Evolutionary conservation across 306 rosid species (phyloP), one percentile per base, ranked within the genome.

Genomic region (Leucaena leucocephala): DNA sequence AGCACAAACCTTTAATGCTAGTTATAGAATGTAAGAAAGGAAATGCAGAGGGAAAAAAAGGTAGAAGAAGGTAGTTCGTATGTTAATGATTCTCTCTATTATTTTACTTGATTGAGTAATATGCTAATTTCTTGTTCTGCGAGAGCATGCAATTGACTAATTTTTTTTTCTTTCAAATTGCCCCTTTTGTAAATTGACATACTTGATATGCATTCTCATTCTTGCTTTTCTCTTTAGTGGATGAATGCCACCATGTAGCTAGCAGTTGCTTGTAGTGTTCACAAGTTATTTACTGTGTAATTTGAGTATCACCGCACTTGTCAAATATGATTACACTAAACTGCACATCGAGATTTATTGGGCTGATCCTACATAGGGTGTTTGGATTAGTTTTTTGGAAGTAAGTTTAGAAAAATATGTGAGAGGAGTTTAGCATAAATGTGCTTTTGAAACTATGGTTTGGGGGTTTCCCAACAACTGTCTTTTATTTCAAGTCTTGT

Each of bases 341-440:
- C 38, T 49, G 64, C 44, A 46, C 57, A 61, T 72, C 75, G 8
- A 73, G 17, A 67, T 44, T 68, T 75, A 76, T 49, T 8, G 73
- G 65, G 76, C 72, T 59, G 66, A 48, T 3, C 67, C 14, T 45
- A 16, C 67, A 50, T 27, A 27, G 27, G 27, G 27, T 27, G 27
- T 27, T 27, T 27, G 27, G 27, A 27, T 27, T 27, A 27, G 27
- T 1, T 27, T 27, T 27, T 27, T 27, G 27, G 27, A 27, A 27
- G 27, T 27, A 27, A 27, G 27, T 27, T 27, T 27, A 27, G 27
- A 27, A 0, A 27, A 27, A 27, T 27, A 27, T 27, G 27, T 27
- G 27, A 27, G 27, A 27, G 1, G 27, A 27, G 27, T 27, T 27
- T 27, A 27, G 27, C 27, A 27, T 27, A 27, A 27, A 27, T 27